Conservation (phyloP, 1,284 basidiomycete species). For the Apiotrichum siamense region DNA sequence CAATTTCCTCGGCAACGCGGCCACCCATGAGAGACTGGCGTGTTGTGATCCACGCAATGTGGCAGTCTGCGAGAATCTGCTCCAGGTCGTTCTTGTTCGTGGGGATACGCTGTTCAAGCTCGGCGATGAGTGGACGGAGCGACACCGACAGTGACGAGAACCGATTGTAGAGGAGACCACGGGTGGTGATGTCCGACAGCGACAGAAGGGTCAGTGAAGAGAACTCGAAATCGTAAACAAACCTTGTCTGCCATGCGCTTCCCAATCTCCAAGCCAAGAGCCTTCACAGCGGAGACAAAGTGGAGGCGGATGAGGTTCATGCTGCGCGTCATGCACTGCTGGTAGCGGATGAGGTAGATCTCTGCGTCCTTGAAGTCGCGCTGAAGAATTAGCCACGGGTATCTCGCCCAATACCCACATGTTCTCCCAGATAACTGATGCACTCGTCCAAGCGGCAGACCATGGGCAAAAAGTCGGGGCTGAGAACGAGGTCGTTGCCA, state of each 20-base stretch:
- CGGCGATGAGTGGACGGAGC: slow-evolving; percentile 67
- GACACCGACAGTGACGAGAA: slow-evolving; percentile 67
- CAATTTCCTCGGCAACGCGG: slow-evolving; percentile 70
- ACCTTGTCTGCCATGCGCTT: slow-evolving; percentile 69
- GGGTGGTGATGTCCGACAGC: slow-evolving; percentile 71
- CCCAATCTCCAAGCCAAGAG: slow-evolving; percentile 65
- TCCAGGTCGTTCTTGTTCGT: slow-evolving; percentile 65
- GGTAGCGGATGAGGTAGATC: slow-evolving; percentile 82
- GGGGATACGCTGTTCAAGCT: slow-evolving; percentile 70
- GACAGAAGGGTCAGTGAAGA: slow-evolving; percentile 50
- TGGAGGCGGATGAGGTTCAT: slow-evolving; percentile 96
- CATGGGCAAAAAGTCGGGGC: slow-evolving; percentile 86
- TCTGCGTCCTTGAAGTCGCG: slow-evolving; percentile 84
- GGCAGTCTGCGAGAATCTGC: slow-evolving; percentile 73
- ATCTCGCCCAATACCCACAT: slow-evolving; percentile 56
- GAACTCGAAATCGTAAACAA: slow-evolving; percentile 7
- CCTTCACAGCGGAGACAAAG: slow-evolving; percentile 73
- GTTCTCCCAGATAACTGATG: slow-evolving; percentile 74
- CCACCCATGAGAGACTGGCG: slow-evolving; percentile 65
- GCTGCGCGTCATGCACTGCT: slow-evolving; percentile 89
- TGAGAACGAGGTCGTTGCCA: slow-evolving; percentile 78
- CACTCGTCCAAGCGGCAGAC: slow-evolving; percentile 87
- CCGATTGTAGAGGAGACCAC: slow-evolving; percentile 80
- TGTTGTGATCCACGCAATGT: slow-evolving; percentile 68
- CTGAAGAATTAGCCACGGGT: slow-evolving; percentile 48